Evolutionary conservation across 2,329 filamentous ascomycete species (phyloP).

Genomic region (Botrytis fragariae): DNA sequence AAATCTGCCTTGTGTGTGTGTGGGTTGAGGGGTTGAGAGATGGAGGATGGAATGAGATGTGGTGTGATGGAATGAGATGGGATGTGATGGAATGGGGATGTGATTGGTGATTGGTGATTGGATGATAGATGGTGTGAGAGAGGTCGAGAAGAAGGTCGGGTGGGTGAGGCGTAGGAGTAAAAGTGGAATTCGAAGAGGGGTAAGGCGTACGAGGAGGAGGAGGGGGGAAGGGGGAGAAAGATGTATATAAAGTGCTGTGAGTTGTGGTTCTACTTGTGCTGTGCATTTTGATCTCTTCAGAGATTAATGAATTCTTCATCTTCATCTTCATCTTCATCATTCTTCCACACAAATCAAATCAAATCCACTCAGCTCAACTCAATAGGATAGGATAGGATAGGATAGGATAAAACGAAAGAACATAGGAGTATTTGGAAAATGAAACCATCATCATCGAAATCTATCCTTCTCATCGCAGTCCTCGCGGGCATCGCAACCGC

Average conservation of each 20-base stretch:
- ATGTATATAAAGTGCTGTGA: not conserved
- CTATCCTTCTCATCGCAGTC: not conserved
- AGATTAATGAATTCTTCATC: no score
- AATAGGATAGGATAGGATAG: no score
- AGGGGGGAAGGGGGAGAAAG: no score
- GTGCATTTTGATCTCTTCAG: no score
- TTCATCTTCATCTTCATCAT: no score
- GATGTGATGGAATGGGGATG: no score
- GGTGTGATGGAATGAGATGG: no score
- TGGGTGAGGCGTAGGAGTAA: not conserved
- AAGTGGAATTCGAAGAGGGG: not conserved
- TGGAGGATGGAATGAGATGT: no score
- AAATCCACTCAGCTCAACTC: no score
- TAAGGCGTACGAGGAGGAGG: not conserved
- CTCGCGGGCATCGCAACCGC: not conserved
- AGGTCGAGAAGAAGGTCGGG: not conserved
- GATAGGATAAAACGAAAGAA: no score
- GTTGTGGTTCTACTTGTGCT: not conserved
- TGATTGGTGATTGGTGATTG: not conserved
- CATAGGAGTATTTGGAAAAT: no score
- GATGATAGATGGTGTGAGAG: not conserved
- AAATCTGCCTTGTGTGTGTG: not conserved
- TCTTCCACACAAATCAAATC: not conserved
- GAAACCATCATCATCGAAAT: not conserved
- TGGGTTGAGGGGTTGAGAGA: no score